phyloP scores from a whole-genome alignment of 2,329 filamentous ascomycete species.

The Aspergillus japonicus region DNA sequence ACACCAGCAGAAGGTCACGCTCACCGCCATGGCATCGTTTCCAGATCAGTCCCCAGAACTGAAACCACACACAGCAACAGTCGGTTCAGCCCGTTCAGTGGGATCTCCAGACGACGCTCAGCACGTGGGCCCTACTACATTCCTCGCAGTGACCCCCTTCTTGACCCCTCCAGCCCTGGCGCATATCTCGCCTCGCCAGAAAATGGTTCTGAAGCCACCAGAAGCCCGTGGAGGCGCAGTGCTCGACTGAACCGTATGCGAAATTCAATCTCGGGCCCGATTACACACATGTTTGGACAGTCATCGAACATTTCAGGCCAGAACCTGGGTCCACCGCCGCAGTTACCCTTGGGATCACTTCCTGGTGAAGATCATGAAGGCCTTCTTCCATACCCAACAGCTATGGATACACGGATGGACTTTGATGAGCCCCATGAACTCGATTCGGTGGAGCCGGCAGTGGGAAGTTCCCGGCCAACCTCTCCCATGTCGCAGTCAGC shows the following conservation, averaged over 20 bases:
- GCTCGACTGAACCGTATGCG: constrained; percentile 44
- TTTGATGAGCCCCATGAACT: constrained; percentile 42
- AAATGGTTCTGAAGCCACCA: constrained; percentile 27
- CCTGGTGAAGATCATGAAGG: constrained; percentile 34
- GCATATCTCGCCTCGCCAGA: constrained; percentile 19
- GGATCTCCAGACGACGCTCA: constrained; percentile 41
- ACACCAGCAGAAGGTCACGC: constrained; percentile 47
- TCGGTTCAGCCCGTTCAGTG: constrained; percentile 44
- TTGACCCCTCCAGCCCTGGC: constrained; percentile 16
- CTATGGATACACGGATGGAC: constrained; percentile 43
- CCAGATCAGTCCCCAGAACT: constrained; percentile 37
- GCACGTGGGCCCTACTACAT: constrained; percentile 41
- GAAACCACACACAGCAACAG: constrained; percentile 33
- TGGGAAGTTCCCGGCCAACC: constrained; percentile 30
- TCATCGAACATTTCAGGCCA: constrained; percentile 27
- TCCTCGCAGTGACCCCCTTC: constrained; percentile 36
- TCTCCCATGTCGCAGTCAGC: constrained; percentile 28
- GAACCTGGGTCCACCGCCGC: constrained; percentile 27
- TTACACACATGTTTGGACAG: constrained; percentile 47
- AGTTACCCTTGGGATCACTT: constrained; percentile 29
- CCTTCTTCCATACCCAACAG: constrained; percentile 36
- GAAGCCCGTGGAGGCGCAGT: constrained; percentile 41
- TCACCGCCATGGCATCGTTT: constrained; percentile 44
- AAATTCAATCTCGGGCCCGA: constrained; percentile 44
- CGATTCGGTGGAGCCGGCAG: constrained; percentile 43